These are phyloP conservation scores for Microbotryomycetes sp. DNA, from an alignment of 1,284 basidiomycete species.

Conservation along the genomic window DNA sequence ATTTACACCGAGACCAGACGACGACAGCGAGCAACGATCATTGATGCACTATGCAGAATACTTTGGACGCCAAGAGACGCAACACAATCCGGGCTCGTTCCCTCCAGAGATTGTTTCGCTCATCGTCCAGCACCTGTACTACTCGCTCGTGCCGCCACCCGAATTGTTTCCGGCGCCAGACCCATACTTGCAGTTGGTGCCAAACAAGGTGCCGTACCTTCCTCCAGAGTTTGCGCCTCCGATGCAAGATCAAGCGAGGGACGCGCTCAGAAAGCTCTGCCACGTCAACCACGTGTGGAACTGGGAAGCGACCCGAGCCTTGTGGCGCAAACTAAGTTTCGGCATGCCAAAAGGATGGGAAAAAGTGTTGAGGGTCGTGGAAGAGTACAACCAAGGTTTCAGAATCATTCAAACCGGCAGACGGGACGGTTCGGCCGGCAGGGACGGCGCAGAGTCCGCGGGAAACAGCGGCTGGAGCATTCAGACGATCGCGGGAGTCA, in stretches of 20 bases:
- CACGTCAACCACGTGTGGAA: slow-evolving; percentile 23
- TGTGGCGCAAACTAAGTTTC: slow-evolving; percentile 28
- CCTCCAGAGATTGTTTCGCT: slow-evolving; percentile 29
- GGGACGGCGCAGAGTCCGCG: too few species aligned
- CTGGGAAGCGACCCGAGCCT: slow-evolving; percentile 19
- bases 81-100: slow-evolving; percentile 1
- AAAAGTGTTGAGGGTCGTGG: slow-evolving; percentile 21
- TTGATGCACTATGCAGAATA: not conserved
- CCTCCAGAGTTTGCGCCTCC: slow-evolving; percentile 14
- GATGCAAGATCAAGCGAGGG: slow-evolving; percentile 5
- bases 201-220: not conserved
- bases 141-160: slow-evolving; percentile 13
- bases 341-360: slow-evolving; percentile 26
- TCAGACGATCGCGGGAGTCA: not conserved
- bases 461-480: slow-evolving; percentile 1
- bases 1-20: not conserved
- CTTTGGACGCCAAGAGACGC: not conserved
- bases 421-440: not conserved
- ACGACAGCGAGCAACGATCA: not conserved
- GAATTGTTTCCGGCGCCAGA: slow-evolving; percentile 20
- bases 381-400: slow-evolving; percentile 20
- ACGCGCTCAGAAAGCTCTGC: slow-evolving; percentile 2
- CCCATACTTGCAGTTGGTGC: slow-evolving; percentile 23
- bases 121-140: slow-evolving; percentile 28
- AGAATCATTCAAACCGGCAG: slow-evolving; percentile 3